A percentile compares a stretch with the other conserved stretches of the same genome.
These are phyloP conservation scores for Cercospora sesami DNA, from an alignment of 2,329 filamentous ascomycete species.

Conservation along the genomic window DNA sequence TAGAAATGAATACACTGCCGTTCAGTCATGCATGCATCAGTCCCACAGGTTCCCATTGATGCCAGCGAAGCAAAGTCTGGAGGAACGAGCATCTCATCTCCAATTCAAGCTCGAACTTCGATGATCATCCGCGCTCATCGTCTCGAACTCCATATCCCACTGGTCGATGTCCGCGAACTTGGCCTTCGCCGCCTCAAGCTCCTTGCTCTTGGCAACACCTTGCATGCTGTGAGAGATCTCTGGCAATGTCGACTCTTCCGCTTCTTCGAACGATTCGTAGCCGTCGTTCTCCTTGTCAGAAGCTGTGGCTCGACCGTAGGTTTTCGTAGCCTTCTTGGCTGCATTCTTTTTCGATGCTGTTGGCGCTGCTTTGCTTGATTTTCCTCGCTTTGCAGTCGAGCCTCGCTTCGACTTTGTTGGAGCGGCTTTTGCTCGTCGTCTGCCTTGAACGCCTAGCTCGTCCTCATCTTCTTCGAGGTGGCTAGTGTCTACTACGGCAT, in stretches of 20 bases:
- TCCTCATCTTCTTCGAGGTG: conserved; percentile 44
- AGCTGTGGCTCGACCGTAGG: conserved; percentile 37
- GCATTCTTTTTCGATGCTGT: conserved; percentile 11
- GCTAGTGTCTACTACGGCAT: conserved; percentile 24
- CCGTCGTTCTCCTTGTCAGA: conserved; percentile 49
- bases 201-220: conserved; percentile 37
- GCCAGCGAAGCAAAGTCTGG: background rate
- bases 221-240: conserved; percentile 33
- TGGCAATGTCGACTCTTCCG: conserved; percentile 29
- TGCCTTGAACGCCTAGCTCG: conserved; percentile 38
- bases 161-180: conserved; percentile 54
- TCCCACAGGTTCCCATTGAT: background rate
- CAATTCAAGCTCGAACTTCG: conserved; percentile 38
- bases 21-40: background rate
- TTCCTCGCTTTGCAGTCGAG: conserved; percentile 23
- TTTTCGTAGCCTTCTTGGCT: conserved; percentile 27
- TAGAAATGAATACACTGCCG: background rate
- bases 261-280: conserved; percentile 30
- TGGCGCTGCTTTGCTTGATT: conserved; percentile 11
- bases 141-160: conserved; percentile 55
- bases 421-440: conserved; percentile 27
- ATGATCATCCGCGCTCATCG: conserved; percentile 47
- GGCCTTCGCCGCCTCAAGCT: conserved; percentile 47
- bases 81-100: conserved; percentile 26
- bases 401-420: conserved; percentile 19